Base-by-base conservation (phyloP, 371 early-diverging fungal species). In the Mortierella sp. region DNA sequence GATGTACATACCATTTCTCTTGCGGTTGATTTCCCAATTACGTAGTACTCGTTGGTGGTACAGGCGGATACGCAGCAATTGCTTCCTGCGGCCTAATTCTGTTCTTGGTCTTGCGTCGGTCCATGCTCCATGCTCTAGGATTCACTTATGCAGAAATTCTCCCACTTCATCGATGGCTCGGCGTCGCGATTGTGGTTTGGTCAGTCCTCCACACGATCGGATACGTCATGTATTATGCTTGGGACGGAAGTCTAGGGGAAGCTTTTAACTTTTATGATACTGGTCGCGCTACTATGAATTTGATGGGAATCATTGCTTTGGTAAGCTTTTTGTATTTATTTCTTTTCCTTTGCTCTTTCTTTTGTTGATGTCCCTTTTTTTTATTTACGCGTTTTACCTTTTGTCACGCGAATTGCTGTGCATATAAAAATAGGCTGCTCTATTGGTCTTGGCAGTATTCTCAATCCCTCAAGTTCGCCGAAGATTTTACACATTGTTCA, bases 81-180 rank as follows among this genome's bases (percentile, higher is more conserved):
- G 73, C 61, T 1, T 65, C 55, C 55, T 72, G 76, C 26, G 67
- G 72, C 1, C 30, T 72, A 51, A 72, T 81, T 55, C 57, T 81
- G 61, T 81, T 81, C 67, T 54, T 81, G 24, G 76, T 81, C 51
- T 67, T 81, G 22, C 81, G 81, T 60, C 72, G 81, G 24, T 75
- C 76, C 18, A 81, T 81, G 81, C 81, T 81, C 60, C 81, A 81
- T 49, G 67, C 81, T 20, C 65, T 81, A 22, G 81, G 81, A 8
- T 81, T 81, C 63, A 81, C 81, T 20, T 81, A 81, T 43, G 32
- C 81, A 2, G 81, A 81, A 40, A 72, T 81, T n/a, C 45, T 81
- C 12, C 81, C 81, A 14, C 57, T 81, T n/a, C 81, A 81, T 55
- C 68, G 81, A 72, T 75, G 81, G 76, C 60, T 81, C 32, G 81